Percentiles rank a stretch among this genome's conserved stretches.
Conservation (phyloP, 2,329 filamentous ascomycete species). For the Grosmannia serpens region DNA sequence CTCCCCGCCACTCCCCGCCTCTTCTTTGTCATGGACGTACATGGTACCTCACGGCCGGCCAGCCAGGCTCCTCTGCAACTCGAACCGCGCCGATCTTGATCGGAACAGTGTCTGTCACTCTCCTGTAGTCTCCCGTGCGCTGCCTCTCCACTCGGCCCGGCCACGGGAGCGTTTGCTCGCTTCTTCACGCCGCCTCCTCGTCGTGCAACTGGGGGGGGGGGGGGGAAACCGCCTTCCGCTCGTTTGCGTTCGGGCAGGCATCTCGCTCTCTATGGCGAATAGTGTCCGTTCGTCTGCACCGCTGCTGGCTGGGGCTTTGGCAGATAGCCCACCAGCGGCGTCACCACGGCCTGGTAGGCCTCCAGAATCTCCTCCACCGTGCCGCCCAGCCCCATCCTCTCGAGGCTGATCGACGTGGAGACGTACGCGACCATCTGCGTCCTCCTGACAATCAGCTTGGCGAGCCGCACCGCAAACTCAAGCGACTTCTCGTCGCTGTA, state of each 20-base stretch:
- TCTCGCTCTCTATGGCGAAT: too few relatives aligned
- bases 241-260: too few relatives aligned
- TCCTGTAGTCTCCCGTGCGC: not conserved
- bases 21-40: too few relatives aligned
- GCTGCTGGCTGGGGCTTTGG: slow-evolving; percentile 14
- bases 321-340: slow-evolving; percentile 51
- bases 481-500: slow-evolving; percentile 65
- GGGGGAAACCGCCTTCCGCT: too few relatives aligned
- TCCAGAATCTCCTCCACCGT: slow-evolving; percentile 92
- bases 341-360: slow-evolving; percentile 63
- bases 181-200: not conserved
- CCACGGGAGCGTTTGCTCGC: not conserved
- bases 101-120: not conserved
- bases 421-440: slow-evolving; percentile 74
- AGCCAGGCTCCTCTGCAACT: too few relatives aligned
- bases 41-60: too few relatives aligned
- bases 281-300: not conserved
- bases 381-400: slow-evolving; percentile 61
- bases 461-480: slow-evolving; percentile 77
- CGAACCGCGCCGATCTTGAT: too few relatives aligned
- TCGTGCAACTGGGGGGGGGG: not conserved
- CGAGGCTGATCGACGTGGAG: slow-evolving; percentile 74
- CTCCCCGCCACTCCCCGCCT: too few relatives aligned
- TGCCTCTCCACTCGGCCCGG: not conserved
- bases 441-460: slow-evolving; percentile 69